Evolutionary conservation across 106 monocot species (phyloP), one percentile per base, ranked within the genome.

Genomic region (Acorus calamus): DNA sequence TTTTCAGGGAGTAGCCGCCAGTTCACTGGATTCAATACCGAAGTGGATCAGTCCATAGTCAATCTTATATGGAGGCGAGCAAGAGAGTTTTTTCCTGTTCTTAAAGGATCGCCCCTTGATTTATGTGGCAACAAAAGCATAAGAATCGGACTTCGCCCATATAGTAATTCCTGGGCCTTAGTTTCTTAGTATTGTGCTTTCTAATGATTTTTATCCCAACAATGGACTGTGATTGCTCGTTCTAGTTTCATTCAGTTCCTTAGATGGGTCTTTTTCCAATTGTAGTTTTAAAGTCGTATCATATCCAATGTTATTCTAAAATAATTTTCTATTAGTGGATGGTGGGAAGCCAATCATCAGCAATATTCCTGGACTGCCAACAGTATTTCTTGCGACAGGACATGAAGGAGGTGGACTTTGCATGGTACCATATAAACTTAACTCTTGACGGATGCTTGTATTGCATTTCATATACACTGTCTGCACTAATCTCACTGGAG

Each of bases 371-470:
- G 57, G 77, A 61, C 63, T 84, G 62, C 81, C 80, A 60, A 86
- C 89, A 49, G 66, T 86, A 51, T 45, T 89, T 0, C 66, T 94
- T 49, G 89, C 94, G 9, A 70, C 86, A 44, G 94, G 89, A 69
- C 94, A 94, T 72, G 94, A 89, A 89, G 89, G 94, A 71, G 73
- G 73, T 74, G 94, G 94, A 66, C 84, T 94, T 66, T 75, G 70
- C 76, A 71, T 89, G 94, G 94, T 94, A 81, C 63, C 41, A 57
- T 47, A 8, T 55, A 56, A 42, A 28, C 57, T 60, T 46, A 44
- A 4, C 46, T 7, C 6, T 5, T 7, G 9, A 6, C 45, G 5
- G 7, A 44, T 58, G 11, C 57, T 56, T 7, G 9, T 42, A 47
- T 63, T 44, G 9, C 12, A 62, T 57, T 42, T 65, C 7, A 4